Evolutionary conservation across 1,284 basidiomycete species (phyloP).

Genomic region (Hymenochaete sp.): DNA sequence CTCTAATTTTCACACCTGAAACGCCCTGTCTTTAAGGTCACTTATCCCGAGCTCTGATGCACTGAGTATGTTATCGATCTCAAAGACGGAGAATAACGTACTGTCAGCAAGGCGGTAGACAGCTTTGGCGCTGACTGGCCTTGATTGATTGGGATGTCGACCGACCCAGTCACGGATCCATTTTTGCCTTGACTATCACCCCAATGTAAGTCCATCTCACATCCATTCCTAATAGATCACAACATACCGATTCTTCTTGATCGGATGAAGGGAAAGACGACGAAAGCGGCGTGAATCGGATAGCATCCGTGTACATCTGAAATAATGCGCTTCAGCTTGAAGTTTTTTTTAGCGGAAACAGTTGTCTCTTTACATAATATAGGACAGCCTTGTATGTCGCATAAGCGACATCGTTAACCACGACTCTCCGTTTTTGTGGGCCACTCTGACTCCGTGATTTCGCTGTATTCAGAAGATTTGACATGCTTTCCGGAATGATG

Average conservation of each 20-base stretch:
- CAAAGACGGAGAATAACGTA: conserved; percentile 29
- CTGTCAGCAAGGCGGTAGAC: conserved; percentile 83
- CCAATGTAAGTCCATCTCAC: conserved; percentile 30
- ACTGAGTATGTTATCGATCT: not conserved
- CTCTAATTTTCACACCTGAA: conserved; percentile 35
- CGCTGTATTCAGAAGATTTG: no score
- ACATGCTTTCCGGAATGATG: no score
- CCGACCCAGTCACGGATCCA: conserved; percentile 62
- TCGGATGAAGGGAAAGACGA: conserved; percentile 45
- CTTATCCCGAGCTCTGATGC: conserved; percentile 53
- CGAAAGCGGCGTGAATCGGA: conserved; percentile 77
- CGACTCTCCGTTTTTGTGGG: conserved; percentile 32
- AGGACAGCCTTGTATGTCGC: conserved; percentile 76
- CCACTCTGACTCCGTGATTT: no score
- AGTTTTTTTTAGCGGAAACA: no score
- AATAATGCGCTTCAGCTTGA: conserved; percentile 9
- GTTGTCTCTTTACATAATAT: conserved; percentile 78
- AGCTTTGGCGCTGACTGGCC: conserved; percentile 82
- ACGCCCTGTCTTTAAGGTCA: conserved; percentile 63
- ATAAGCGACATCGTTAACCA: conserved; percentile 74
- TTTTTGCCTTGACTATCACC: conserved; percentile 37
- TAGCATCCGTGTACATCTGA: conserved; percentile 78
- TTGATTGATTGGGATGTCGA: conserved; percentile 50
- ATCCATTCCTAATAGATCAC: conserved; percentile 25
- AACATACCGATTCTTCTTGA: conserved; percentile 26